Percentiles rank a stretch among this genome's conserved stretches.
Conservation (phyloP, 1,284 basidiomycete species). For the Ustilago loliicola region DNA sequence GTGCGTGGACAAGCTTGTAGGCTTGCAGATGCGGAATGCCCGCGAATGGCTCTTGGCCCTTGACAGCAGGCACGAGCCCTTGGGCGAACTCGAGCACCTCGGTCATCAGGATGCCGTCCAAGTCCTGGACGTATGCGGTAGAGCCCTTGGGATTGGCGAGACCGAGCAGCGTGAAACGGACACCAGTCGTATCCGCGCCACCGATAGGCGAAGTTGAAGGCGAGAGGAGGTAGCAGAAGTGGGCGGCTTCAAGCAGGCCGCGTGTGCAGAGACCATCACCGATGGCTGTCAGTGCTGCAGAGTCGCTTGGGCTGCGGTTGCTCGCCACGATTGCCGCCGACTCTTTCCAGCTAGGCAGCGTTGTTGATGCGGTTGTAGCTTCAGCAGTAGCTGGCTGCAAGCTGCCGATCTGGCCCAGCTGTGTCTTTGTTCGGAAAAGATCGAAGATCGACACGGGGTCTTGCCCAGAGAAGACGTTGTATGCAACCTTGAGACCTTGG, state of each 20-base stretch:
- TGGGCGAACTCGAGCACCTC: slow-evolving; percentile 94
- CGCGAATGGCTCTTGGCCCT: slow-evolving; percentile 86
- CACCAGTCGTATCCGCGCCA: slow-evolving; percentile 77
- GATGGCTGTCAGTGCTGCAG: slow-evolving; percentile 84
- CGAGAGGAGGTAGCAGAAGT: slow-evolving; percentile 90
- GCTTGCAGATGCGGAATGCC: slow-evolving; percentile 90
- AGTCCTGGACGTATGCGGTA: slow-evolving; percentile 77
- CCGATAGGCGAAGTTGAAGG: slow-evolving; percentile 83
- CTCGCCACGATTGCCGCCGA: slow-evolving; percentile 86
- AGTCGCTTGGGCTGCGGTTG: slow-evolving; percentile 76
- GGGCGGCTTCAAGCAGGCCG: slow-evolving; percentile 86
- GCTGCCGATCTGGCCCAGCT: slow-evolving; percentile 37
- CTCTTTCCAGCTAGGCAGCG: slow-evolving; percentile 84
- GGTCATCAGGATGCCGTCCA: slow-evolving; percentile 85
- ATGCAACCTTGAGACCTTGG: slow-evolving; percentile 66
- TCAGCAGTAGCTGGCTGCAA: slow-evolving; percentile 47
- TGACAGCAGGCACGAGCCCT: slow-evolving; percentile 79
- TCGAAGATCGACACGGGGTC: slow-evolving; percentile 59
- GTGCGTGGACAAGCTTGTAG: slow-evolving; percentile 86
- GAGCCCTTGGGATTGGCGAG: slow-evolving; percentile 75
- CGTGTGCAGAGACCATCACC: slow-evolving; percentile 84
- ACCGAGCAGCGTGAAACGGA: slow-evolving; percentile 78
- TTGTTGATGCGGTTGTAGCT: slow-evolving; percentile 75
- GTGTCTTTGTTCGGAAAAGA: slow-evolving; percentile 61
- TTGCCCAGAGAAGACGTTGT: slow-evolving; percentile 66